Evolutionary conservation across 2,329 filamentous ascomycete genomes (phyloP).

Genomic region (Sarocladium oryzae): DNA sequence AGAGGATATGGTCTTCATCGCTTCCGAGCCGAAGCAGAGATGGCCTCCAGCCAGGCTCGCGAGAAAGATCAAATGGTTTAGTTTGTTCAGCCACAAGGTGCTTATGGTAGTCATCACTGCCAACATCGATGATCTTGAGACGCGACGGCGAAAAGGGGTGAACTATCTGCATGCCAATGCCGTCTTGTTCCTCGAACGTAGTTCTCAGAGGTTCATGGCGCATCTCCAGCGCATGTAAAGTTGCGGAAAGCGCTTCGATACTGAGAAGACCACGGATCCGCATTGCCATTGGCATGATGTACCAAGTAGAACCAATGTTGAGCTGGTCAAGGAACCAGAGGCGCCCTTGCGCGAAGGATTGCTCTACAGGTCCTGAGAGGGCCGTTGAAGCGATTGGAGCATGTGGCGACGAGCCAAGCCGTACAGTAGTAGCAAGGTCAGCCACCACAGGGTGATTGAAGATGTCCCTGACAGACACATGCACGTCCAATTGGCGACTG

Average conservation of each 20-base stretch:
- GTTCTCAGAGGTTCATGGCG: conserved; percentile 17
- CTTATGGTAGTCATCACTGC: neutral
- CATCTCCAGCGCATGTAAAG: conserved; percentile 14
- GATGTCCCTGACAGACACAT: neutral
- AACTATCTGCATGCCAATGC: conserved; percentile 12
- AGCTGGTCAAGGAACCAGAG: conserved; percentile 19
- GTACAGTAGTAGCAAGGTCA: conserved; percentile 3
- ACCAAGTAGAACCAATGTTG: conserved; percentile 14
- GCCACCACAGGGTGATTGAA: neutral
- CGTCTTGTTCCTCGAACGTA: conserved; percentile 13
- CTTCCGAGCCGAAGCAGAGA: conserved; percentile 11
- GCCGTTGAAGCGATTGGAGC: neutral
- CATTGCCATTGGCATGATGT: conserved; percentile 14
- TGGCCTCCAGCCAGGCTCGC: conserved; percentile 18
- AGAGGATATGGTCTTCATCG: conserved; percentile 16
- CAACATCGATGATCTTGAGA: neutral
- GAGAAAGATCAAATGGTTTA: conserved; percentile 17
- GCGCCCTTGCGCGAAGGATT: conserved; percentile 18
- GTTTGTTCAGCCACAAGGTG: conserved; percentile 12
- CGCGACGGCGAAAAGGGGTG: neutral
- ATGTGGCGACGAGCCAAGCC: neutral
- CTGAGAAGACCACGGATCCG: conserved; percentile 13
- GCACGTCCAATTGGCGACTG: neutral
- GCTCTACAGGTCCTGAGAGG: conserved; percentile 13
- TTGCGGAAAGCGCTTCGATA: conserved; percentile 11